Evolutionary conservation across 108 stramenopile genomes (phyloP), one percentile per base, ranked within the genome.

Genomic region (Pseudonitzschia delicatissima): DNA sequence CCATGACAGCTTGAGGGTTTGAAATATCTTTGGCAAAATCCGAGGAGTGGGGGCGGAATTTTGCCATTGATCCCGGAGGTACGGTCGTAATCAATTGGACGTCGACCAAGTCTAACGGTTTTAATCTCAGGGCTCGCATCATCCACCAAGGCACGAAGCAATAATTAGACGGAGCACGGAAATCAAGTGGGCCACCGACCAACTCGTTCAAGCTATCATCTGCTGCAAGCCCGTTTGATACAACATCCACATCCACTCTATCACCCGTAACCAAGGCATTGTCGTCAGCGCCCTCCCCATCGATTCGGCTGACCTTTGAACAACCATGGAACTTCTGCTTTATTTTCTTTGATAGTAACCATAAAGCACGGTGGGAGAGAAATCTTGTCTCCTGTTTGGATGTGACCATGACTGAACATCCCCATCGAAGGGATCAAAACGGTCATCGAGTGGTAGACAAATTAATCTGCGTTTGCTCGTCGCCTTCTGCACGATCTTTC

Each of bases 341-440:
- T 70, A 44, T 77, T 84, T 39, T 58, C 60, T 72, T 74, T 62
- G 67, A 93, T 88, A 58, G 92, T 73, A 35, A 80, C 52, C 89
- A 82, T 90, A 66, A 92, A 95, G 37, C 73, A 63, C 31, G 59
- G 42, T 2, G 90, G 88, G 27, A 95, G 66, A 34, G 82, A 83
- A 75, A 90, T 82, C 77, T 95, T 95, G 52, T 95, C 94, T 3
- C 94, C 94, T 12, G 88, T 91, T 58, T 92, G 83, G 35, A 89
- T 82, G 67, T 95, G 91, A 8, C 76, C 81, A 63, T 90, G 94
- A 50, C 80, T 80, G 68, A 95, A 95, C 32, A 76, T 64, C 8
- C 94, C 94, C 77, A 83, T 84, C 33, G 94, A 84, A n/a, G n/a
- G 94, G 91, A 73, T 92, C 81, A 64, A 95, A 95, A 57, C 77